Evolutionary conservation across 164 flowering plant genomes (phyloP), one percentile per base, ranked within the genome.

Genomic region (Annona squamosa): DNA sequence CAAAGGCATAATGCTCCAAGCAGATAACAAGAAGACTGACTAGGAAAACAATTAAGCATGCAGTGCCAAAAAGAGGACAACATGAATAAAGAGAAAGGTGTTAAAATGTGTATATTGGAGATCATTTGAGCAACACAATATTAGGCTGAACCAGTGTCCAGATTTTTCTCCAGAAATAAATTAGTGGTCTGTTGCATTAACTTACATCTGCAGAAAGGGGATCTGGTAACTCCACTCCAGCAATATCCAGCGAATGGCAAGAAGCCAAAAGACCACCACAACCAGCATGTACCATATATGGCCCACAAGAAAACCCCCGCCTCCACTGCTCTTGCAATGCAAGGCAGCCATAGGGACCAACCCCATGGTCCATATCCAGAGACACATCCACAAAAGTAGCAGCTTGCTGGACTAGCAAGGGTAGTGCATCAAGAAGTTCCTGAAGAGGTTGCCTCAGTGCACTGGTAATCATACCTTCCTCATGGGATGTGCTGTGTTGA

Each of bases 231-330:
- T 90, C 91, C 67, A 89, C 83, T 44, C 99, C 99, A 79, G 99
- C 93, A 84, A 89, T 87, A 78, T 96, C 99, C 80, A 93, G 76
- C 45, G 92, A 86, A 88, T 96, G 99, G 71, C 92, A 85, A 73
- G 97, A 81, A 77, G 99, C 89, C 77, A 96, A 81, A 78, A 85
- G 74, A 19, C 99, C 99, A n/a, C 99, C 99, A 82, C 99, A 96
- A 63, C 98, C 99, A 56, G 97, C 98, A 91, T 96, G 99, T 41
- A 89, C 91, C 90, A 84, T 85, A 65, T 90, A 89, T 19, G 99
- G 99, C 46, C 99, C 97, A 82, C 99, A 96, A 64, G 87, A 87
- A 81, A 96, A 89, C 74, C 91, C 97, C 71, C 90, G 98, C 76
- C 95, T 87, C 85, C 83, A 79, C 74, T 93, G 98, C 78, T 96